Conservation (phyloP, 2,329 filamentous ascomycete genomes). For the Colletotrichum sp. region DNA sequence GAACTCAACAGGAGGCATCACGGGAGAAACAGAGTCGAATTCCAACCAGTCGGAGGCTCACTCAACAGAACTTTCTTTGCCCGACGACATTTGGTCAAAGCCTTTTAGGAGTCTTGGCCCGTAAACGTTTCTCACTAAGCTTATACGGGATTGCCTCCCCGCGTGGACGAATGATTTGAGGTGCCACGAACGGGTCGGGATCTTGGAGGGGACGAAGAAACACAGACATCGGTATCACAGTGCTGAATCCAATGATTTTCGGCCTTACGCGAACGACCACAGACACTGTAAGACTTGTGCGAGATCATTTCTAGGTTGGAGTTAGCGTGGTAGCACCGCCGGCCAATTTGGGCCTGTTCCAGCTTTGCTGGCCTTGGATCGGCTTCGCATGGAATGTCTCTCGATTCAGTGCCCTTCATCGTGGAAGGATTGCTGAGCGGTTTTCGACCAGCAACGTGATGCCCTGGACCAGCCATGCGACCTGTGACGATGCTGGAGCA, state of each 20-base stretch:
- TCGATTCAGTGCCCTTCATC: background rate
- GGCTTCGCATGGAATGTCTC: background rate
- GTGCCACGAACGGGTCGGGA: background rate
- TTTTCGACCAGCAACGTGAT: background rate
- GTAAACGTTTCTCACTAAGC: constrained; percentile 1
- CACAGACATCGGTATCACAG: constrained; percentile 8
- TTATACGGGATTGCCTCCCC: background rate
- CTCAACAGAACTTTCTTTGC: background rate
- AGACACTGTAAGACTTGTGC: constrained; percentile 3
- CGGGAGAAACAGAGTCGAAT: background rate
- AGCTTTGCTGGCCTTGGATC: background rate
- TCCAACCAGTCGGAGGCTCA: background rate
- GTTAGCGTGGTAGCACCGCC: background rate
- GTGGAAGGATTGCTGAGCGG: background rate
- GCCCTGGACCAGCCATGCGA: background rate
- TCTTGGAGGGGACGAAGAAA: background rate
- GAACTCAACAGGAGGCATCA: background rate
- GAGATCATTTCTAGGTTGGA: background rate
- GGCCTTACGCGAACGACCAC: constrained; percentile 19
- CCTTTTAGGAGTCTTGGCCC: background rate
- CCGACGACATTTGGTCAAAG: background rate
- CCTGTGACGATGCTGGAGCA: background rate
- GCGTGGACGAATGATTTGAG: background rate
- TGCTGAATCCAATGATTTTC: constrained; percentile 12
- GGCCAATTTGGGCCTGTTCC: background rate